phyloP scores from a whole-genome alignment of 345 rosid genomes.

The Firmiana major region DNA sequence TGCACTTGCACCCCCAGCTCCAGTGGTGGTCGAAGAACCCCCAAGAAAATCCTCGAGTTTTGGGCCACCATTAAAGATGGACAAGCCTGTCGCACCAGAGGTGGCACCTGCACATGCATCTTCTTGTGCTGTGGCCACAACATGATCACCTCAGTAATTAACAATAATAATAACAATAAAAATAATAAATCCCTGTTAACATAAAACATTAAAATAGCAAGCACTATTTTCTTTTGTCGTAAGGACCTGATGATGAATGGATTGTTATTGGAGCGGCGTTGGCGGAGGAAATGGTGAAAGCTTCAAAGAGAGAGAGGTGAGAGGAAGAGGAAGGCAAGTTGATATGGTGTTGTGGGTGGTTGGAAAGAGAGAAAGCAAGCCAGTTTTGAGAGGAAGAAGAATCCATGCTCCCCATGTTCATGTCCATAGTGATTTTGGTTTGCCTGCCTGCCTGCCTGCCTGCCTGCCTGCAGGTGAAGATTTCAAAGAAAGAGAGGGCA shows the following conservation, averaged over 20 bases:
- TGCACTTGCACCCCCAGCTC: background rate
- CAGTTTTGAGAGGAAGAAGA: constrained; percentile 40
- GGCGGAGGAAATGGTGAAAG: constrained; percentile 30
- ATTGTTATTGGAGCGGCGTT: background rate
- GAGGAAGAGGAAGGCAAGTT: constrained; percentile 19
- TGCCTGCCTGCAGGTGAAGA: background rate
- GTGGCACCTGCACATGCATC: constrained; percentile 10
- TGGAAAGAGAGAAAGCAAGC: constrained; percentile 60
- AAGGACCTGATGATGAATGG: background rate
- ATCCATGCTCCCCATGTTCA: constrained; percentile 35
- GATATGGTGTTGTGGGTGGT: constrained; percentile 25
- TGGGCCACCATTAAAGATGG: constrained; percentile 54
- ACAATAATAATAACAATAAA: background rate
- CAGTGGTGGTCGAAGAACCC: constrained; percentile 23
- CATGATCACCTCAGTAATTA: constrained; percentile 11
- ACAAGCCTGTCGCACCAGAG: constrained; percentile 38
- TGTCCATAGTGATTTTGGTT: constrained; percentile 8
- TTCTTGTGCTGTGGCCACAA: constrained; percentile 21
- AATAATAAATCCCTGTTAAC: too few relatives aligned
- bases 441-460: too few relatives aligned
- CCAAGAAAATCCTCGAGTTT: constrained; percentile 83
- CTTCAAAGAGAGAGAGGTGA: constrained; percentile 46
- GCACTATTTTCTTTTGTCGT: too few relatives aligned
- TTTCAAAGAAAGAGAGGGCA: constrained; percentile 11
- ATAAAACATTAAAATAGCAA: too few relatives aligned